Evolutionary conservation across 2,329 filamentous ascomycete species (phyloP), one percentile per base, ranked within the genome.

Genomic region (Diaporthe citri): DNA sequence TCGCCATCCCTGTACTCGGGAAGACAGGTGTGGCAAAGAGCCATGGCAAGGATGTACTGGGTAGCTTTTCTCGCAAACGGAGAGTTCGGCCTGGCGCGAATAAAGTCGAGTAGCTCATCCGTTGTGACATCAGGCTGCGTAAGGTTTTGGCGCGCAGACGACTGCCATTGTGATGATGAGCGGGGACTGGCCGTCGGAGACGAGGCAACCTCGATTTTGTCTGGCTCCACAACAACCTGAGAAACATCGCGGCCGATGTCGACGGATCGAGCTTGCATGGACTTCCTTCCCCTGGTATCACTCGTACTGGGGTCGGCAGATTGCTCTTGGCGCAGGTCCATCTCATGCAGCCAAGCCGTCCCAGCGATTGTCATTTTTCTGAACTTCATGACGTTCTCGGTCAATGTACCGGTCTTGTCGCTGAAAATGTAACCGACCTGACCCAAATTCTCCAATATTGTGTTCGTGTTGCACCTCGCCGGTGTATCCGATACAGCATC

Each of bases 381-480:
- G 81, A 98, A 98, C 77, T 95, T 95, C 96, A 98, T 98, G 15
- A 95, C 89, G 78, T 98, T 98, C 79, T 98, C 95, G 1, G 96
- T 98, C 78, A 98, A 86, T 0, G 96, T 98, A 2, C 96, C 96
- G 0, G 96, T 98, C 85, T 98, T 98, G 83, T 98, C 96, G 0
- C 95, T 97, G 79, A 98, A 97, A 28, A 97, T 91, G 80, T 97
- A 97, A 78, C 89, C 94, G 75, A 98, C 91, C 84, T 98, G 96
- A 0, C 96, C 96, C 0, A 98, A 87, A 80, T 98, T 96, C 81
- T 98, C 96, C 75, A 98, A 92, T 80, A 98, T 98, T 0, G 96
- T 98, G 41, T 97, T 97, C 0, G 96, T 98, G 78, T 96, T 95
- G 78, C 95, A 95, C 78, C 95, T 92, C 79, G 97, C 94, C 0